phyloP scores from a whole-genome alignment of 2,329 filamentous ascomycete genomes.

The Pseudogymnoascus sp. region DNA sequence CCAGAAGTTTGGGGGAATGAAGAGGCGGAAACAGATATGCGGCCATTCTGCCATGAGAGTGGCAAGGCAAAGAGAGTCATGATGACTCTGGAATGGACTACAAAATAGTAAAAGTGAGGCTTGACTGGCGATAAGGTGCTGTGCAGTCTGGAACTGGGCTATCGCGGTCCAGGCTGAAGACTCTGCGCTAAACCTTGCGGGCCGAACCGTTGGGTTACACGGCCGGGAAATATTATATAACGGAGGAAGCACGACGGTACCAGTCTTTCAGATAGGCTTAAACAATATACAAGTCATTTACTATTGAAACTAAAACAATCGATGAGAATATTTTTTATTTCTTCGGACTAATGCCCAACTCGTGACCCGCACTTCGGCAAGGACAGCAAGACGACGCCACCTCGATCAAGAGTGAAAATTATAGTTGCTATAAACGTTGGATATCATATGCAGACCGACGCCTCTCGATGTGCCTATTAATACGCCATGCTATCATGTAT shows the following conservation, averaged over 20 bases:
- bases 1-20: constrained; percentile 10
- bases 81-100: neutral
- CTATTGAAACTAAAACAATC: neutral
- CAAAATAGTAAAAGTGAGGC: neutral
- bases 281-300: neutral
- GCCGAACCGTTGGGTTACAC: neutral
- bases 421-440: neutral
- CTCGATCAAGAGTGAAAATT: neutral
- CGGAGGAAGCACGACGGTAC: neutral
- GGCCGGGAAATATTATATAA: neutral
- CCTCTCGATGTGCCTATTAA: neutral
- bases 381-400: neutral
- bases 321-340: neutral
- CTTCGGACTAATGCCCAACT: neutral
- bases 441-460: neutral
- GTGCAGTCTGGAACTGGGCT: neutral
- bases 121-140: neutral
- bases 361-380: neutral
- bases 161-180: constrained; percentile 1
- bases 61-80: constrained; percentile 24
- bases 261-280: neutral
- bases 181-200: neutral
- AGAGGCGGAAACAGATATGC: constrained; percentile 11
- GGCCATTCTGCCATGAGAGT: constrained; percentile 11
- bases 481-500: constrained; percentile 5